Percentiles rank a stretch among this genome's conserved stretches.
Evolutionary conservation across 805 yeast genomes (phyloP).

Genomic region (Pichia kluyveri): DNA sequence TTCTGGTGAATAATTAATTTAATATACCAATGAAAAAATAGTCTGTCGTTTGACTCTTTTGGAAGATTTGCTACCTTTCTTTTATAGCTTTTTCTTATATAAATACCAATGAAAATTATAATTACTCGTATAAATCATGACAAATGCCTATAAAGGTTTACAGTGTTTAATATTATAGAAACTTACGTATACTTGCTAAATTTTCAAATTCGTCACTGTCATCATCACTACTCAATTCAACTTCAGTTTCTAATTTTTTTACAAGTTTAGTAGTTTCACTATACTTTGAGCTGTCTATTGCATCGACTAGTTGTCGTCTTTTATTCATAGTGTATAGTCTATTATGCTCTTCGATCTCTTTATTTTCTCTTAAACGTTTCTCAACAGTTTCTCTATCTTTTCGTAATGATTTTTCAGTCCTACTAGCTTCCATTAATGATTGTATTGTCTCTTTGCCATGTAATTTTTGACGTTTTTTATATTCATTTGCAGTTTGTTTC

Average conservation of each 20-base stretch:
- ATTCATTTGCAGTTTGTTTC: background rate
- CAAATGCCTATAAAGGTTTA: too few relatives aligned
- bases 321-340: background rate
- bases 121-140: too few relatives aligned
- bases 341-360: background rate
- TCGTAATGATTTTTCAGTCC: slow-evolving; percentile 1
- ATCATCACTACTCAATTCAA: slow-evolving; percentile 3
- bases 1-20: background rate
- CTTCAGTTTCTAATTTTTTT: background rate
- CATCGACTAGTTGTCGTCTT: background rate
- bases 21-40: too few relatives aligned
- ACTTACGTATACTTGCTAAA: background rate
- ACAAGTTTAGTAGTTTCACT: too few relatives aligned
- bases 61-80: too few relatives aligned
- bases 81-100: too few relatives aligned
- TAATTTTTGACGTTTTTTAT: background rate
- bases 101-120: too few relatives aligned
- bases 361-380: background rate
- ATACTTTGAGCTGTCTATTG: background rate
- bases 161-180: too few relatives aligned
- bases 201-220: slow-evolving; percentile 1
- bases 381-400: background rate
- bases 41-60: too few relatives aligned
- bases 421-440: background rate
- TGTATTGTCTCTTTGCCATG: background rate